A percentile compares a stretch with the other conserved stretches of the same genome.
Conservation (phyloP, 257 asterid genomes). For the Solanum commersonii region DNA sequence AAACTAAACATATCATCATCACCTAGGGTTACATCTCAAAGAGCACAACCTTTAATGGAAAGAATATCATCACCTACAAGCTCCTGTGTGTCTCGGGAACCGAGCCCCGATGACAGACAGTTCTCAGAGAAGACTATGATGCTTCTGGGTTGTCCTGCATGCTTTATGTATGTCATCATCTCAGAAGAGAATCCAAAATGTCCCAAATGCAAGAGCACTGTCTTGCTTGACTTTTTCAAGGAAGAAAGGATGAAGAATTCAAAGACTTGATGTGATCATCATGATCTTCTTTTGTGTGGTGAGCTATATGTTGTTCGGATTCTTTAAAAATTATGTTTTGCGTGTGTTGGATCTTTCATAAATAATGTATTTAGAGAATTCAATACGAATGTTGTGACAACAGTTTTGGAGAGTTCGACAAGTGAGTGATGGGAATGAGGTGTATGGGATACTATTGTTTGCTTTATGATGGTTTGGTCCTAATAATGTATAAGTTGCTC, state of each 20-base stretch:
- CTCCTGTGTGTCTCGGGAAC: conserved; percentile 36
- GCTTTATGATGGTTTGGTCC: neutral
- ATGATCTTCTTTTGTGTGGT: neutral
- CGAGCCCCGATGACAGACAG: conserved; percentile 6
- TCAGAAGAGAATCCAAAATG: conserved; percentile 33
- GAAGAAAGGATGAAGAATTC: conserved; percentile 18
- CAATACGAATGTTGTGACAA: neutral
- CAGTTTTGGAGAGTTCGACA: neutral
- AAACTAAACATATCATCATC: conserved; percentile 36
- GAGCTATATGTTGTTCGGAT: neutral
- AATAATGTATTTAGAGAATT: neutral
- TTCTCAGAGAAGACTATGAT: conserved; percentile 20
- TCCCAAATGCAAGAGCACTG: conserved; percentile 50
- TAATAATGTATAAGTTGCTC: neutral
- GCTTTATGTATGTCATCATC: conserved; percentile 48
- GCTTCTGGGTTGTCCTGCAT: conserved; percentile 40
- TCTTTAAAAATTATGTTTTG: neutral
- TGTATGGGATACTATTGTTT: neutral
- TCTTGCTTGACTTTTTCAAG: conserved; percentile 44
- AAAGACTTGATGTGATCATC: conserved; percentile 8
- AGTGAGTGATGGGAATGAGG: neutral
- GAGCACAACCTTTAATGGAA: neutral
- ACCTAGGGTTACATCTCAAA: conserved; percentile 8
- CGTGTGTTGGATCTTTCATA: no score
- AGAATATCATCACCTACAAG: conserved; percentile 23